Percentiles rank a stretch among this genome's conserved stretches.
These are phyloP conservation scores for Elsinoe necatrix DNA, from an alignment of 2,329 filamentous ascomycete genomes.

Conservation along the genomic window DNA sequence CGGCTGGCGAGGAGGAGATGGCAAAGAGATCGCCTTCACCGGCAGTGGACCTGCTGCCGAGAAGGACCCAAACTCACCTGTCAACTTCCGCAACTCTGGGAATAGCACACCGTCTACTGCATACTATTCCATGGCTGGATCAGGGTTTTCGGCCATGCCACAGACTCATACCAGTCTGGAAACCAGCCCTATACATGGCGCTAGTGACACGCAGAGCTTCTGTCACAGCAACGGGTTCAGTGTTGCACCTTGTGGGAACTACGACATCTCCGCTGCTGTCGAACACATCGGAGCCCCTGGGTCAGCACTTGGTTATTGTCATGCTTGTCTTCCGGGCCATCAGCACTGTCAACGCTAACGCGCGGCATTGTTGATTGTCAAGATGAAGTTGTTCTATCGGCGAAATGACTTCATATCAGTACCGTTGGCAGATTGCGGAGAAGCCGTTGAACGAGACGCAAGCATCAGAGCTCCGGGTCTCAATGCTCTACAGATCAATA, in stretches of 20 bases:
- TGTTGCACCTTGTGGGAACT: constrained; percentile 17
- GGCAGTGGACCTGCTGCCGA: constrained; percentile 29
- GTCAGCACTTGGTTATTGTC: constrained; percentile 15
- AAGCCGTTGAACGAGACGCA: constrained; percentile 8
- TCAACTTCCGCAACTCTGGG: constrained; percentile 18
- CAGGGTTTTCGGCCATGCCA: not conserved
- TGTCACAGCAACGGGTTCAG: not conserved
- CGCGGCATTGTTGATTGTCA: not conserved
- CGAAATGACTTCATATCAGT: not conserved
- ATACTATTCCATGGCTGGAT: not conserved
- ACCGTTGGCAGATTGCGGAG: constrained; percentile 1
- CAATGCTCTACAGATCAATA: constrained; percentile 1
- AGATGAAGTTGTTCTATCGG: not conserved
- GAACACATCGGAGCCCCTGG: constrained; percentile 16
- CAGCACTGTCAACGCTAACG: not conserved
- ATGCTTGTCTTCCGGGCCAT: constrained; percentile 9
- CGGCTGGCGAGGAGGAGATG: constrained; percentile 30
- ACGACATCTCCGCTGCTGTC: constrained; percentile 15
- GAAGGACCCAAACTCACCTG: constrained; percentile 22
- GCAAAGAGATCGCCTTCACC: constrained; percentile 29
- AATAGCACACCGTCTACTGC: not conserved
- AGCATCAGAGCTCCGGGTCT: not conserved
- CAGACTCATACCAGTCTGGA: not conserved
- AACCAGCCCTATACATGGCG: not conserved
- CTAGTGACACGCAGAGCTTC: not conserved